Conservation (phyloP, 108 stramenopile genomes). For the Fragilariopsis cylindrus region DNA sequence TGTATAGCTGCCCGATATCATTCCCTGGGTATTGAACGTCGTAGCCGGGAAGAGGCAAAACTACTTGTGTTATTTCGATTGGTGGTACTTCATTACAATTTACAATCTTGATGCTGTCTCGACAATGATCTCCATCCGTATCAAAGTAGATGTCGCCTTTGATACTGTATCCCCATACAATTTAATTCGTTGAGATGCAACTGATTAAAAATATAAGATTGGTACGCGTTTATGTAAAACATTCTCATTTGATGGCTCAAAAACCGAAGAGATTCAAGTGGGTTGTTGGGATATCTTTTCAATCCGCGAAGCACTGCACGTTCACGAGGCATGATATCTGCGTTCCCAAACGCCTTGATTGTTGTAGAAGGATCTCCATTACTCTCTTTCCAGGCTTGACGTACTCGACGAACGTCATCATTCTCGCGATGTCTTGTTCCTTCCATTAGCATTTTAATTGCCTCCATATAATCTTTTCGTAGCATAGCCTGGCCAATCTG, state of each 20-base stretch:
- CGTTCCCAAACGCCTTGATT: constrained; percentile 58
- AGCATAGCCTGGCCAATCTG: constrained; percentile 85
- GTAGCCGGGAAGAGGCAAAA: constrained; percentile 78
- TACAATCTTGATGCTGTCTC: constrained; percentile 33
- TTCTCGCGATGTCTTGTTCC: constrained; percentile 29
- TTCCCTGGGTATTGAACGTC: constrained; percentile 67
- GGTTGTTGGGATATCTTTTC: constrained; percentile 57
- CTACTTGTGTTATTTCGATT: constrained; percentile 53
- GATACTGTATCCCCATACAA: constrained; percentile 50
- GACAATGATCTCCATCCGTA: constrained; percentile 7
- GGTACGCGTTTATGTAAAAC: constrained; percentile 85
- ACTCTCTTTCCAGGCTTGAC: constrained; percentile 62
- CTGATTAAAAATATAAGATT: constrained; percentile 86
- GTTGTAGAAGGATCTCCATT: constrained; percentile 56
- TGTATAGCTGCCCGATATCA: constrained; percentile 61
- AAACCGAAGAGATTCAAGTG: constrained; percentile 65
- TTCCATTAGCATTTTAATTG: constrained; percentile 75
- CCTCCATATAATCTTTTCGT: constrained; percentile 49
- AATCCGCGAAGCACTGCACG: constrained; percentile 68
- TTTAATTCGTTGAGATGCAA: constrained; percentile 62
- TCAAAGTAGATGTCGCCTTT: constrained; percentile 67
- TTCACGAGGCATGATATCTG: constrained; percentile 65
- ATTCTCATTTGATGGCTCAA: constrained; percentile 55
- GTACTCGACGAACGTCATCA: constrained; percentile 42
- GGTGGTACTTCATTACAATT: constrained; percentile 7